Conservation (phyloP, 2,329 filamentous ascomycete species). For the Scedosporium boydii region DNA sequence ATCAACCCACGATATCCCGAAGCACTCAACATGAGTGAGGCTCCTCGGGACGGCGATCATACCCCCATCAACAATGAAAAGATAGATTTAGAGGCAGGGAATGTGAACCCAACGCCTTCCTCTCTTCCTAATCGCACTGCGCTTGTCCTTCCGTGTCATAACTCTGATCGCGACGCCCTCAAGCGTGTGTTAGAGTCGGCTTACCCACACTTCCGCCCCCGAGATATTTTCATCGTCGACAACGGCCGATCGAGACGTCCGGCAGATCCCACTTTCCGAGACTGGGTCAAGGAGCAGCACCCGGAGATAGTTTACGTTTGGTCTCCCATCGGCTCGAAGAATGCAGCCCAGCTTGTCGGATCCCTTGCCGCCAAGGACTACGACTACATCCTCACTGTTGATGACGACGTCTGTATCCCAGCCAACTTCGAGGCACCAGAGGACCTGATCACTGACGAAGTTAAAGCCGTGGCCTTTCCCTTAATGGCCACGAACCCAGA, state of each 20-base stretch:
- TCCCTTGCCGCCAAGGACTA: not conserved
- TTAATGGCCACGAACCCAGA: not conserved
- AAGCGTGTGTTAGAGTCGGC: not conserved
- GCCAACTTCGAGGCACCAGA: not conserved
- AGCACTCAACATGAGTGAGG: not conserved
- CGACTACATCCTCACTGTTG: conserved; percentile 4
- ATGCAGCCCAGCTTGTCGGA: conserved; percentile 3
- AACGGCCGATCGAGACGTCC: not conserved
- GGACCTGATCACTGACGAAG: not conserved
- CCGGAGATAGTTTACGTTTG: conserved; percentile 2
- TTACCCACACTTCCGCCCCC: conserved; percentile 1
- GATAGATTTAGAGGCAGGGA: not conserved
- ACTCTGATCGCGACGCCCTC: not conserved
- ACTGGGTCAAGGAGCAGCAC: not conserved
- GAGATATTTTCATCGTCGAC: conserved; percentile 1
- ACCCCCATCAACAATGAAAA: not conserved
- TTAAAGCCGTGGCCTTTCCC: conserved; percentile 1
- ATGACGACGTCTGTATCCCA: conserved; percentile 5
- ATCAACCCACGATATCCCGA: not conserved
- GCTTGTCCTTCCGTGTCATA: conserved; percentile 1
- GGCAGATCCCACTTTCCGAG: not conserved
- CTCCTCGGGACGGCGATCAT: not conserved
- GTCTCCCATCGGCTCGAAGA: conserved; percentile 5
- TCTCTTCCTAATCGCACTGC: not conserved
- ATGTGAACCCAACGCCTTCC: not conserved